Conservation (phyloP, 768 basidiomycete species). For the Flagelloscypha sp. region DNA sequence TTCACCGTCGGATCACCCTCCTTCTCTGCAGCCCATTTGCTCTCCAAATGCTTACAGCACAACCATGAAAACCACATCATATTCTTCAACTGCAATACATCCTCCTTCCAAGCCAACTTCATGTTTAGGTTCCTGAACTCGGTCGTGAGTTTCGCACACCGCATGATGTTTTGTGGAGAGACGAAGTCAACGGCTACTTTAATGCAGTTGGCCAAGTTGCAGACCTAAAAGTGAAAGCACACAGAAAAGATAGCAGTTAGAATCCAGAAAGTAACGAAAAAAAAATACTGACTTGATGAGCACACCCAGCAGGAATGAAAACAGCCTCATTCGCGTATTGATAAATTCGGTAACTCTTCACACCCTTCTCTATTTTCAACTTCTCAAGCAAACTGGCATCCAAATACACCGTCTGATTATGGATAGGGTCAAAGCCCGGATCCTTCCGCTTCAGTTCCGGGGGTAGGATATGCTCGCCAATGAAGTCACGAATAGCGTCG, state of each 20-base stretch:
- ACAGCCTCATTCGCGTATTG: constrained; percentile 90
- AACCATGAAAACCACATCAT: constrained; percentile 96
- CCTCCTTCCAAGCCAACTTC: constrained; percentile 86
- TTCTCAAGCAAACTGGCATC: constrained; percentile 60
- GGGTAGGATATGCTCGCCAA: no score
- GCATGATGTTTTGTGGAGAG: constrained; percentile 82
- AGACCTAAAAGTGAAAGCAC: constrained; percentile 45
- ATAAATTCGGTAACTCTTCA: constrained; percentile 77
- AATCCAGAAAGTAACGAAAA: constrained; percentile 1
- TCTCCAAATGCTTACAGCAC: constrained; percentile 49
- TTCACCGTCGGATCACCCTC: no score
- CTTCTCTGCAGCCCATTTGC: constrained; percentile 12
- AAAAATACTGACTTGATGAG: constrained; percentile 61
- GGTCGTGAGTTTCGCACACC: constrained; percentile 77
- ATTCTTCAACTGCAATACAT: constrained; percentile 81
- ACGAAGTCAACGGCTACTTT: constrained; percentile 96
- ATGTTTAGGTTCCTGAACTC: constrained; percentile 91
- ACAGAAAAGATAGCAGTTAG: not conserved
- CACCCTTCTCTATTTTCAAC: constrained; percentile 57
- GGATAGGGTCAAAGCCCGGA: constrained; percentile 82
- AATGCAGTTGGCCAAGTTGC: constrained; percentile 89
- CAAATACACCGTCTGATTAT: constrained; percentile 82
- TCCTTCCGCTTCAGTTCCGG: constrained; percentile 57
- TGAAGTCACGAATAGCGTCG: constrained; percentile 66
- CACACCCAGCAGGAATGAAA: constrained; percentile 92